A percentile compares a stretch with the other conserved stretches of the same genome.
These are phyloP conservation scores for Hanseniaspora hatyaiensis DNA, from an alignment of 805 yeast genomes.

Conservation along the genomic window DNA sequence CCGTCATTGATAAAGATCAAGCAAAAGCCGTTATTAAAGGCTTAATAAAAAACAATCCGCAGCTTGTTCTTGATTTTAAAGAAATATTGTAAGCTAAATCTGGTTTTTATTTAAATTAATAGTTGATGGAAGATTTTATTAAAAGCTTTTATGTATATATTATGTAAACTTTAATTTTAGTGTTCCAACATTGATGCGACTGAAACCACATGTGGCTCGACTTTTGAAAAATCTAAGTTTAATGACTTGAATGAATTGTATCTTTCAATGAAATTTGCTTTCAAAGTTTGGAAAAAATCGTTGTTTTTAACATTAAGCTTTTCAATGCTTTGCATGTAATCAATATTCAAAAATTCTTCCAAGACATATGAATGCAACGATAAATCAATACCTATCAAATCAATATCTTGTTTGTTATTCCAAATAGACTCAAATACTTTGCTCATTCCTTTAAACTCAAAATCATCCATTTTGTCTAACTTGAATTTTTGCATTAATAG, in stretches of 20 bases:
- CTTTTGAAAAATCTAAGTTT: conserved; percentile 23
- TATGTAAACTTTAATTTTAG: background rate
- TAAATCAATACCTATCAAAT: conserved; percentile 23
- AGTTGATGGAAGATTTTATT: too few species aligned
- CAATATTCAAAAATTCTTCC: conserved; percentile 30
- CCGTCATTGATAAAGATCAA: background rate
- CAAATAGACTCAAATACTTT: conserved; percentile 27
- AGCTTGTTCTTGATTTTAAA: background rate
- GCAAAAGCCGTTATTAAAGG: background rate
- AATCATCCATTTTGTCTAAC: conserved; percentile 18
- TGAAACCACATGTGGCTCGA: conserved; percentile 25
- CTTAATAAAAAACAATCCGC: background rate
- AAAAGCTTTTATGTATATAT: background rate
- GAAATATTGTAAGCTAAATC: too few species aligned
- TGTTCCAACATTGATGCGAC: conserved; percentile 22
- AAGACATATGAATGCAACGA: conserved; percentile 30
- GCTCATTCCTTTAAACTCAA: conserved; percentile 28
- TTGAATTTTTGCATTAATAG: conserved; percentile 21
- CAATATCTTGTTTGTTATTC: conserved; percentile 24
- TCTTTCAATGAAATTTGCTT: conserved; percentile 24
- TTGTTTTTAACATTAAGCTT: conserved; percentile 16
- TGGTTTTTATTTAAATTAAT: too few species aligned
- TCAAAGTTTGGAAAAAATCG: conserved; percentile 27
- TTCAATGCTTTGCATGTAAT: conserved; percentile 24
- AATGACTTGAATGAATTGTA: conserved; percentile 25